Conservation (phyloP, 371 early-diverging fungal genomes). For the Dichotomocladium elegans region DNA sequence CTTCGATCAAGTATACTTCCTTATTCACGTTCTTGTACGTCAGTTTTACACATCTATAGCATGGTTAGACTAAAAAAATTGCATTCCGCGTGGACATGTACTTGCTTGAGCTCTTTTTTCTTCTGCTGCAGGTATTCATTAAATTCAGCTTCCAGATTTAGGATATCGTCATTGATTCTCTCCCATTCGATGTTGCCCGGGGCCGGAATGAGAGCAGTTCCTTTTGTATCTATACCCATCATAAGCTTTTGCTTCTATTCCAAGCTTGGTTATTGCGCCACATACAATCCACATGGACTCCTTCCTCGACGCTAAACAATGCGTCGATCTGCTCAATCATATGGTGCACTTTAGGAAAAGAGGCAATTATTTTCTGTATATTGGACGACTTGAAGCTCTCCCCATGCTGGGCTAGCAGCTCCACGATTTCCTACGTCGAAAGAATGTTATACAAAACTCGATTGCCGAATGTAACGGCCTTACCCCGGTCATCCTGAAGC, state of each 20-base stretch:
- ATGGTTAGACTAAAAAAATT: background rate
- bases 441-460: background rate
- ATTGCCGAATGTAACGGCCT: background rate
- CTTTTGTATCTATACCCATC: constrained; percentile 29
- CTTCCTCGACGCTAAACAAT: constrained; percentile 60
- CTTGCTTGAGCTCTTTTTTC: constrained; percentile 59
- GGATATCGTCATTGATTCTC: constrained; percentile 46
- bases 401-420: background rate
- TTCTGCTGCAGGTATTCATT: constrained; percentile 60
- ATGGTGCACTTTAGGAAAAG: constrained; percentile 73
- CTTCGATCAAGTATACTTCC: constrained; percentile 94
- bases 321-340: background rate
- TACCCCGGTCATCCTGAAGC: constrained; percentile 58
- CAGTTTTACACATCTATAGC: constrained; percentile 43
- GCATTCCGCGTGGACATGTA: background rate
- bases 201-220: constrained; percentile 62
- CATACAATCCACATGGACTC: constrained; percentile 59
- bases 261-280: too few species aligned
- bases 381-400: constrained; percentile 48
- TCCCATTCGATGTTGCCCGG: constrained; percentile 84
- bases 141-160: constrained; percentile 61
- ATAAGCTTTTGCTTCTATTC: background rate
- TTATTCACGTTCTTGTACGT: constrained; percentile 90
- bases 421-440: background rate
- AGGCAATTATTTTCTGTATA: constrained; percentile 48